Evolutionary conservation across 768 basidiomycete genomes (phyloP).

Genomic region (Pleurotus tuber-regium): DNA sequence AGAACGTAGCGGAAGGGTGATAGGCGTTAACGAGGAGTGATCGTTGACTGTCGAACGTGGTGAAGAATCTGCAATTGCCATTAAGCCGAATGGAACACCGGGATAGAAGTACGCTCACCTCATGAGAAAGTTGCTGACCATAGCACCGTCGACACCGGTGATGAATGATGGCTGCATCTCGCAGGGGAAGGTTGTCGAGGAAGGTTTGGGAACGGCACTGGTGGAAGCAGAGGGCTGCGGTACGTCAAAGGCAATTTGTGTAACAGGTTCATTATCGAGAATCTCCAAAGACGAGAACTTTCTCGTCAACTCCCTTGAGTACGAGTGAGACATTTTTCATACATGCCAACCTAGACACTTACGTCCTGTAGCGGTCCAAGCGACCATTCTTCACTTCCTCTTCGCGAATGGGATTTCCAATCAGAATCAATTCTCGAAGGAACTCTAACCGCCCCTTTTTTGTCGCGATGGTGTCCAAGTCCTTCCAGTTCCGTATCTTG

Average conservation of each 20-base stretch:
- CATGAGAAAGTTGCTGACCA: conserved; percentile 77
- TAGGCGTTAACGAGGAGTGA: conserved; percentile 68
- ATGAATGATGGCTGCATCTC: conserved; percentile 74
- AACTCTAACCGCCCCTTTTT: conserved; percentile 57
- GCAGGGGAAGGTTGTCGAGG: conserved; percentile 73
- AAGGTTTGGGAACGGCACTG: conserved; percentile 39
- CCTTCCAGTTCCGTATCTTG: conserved; percentile 63
- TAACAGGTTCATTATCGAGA: conserved; percentile 79
- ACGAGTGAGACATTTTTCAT: conserved; percentile 5
- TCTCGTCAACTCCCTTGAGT: conserved; percentile 68
- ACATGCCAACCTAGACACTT: conserved; percentile 18
- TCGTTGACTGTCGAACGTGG: conserved; percentile 78
- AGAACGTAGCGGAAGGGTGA: conserved; percentile 86
- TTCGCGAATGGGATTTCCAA: conserved; percentile 75
- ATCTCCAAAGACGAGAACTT: conserved; percentile 82
- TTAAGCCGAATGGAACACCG: conserved; percentile 12
- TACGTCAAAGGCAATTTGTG: conserved; percentile 78
- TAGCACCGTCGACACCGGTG: conserved; percentile 63
- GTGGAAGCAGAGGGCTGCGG: conserved; percentile 49
- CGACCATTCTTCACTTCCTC: conserved; percentile 53
- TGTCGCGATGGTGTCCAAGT: conserved; percentile 63
- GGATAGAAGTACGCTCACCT: conserved; percentile 45
- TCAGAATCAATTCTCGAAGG: conserved; percentile 70
- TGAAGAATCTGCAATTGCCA: conserved; percentile 65
- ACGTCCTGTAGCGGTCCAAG: conserved; percentile 71